These are phyloP conservation scores for Fraxinus nigra DNA, from an alignment of 305 asterid genomes.

Conservation along the genomic window DNA sequence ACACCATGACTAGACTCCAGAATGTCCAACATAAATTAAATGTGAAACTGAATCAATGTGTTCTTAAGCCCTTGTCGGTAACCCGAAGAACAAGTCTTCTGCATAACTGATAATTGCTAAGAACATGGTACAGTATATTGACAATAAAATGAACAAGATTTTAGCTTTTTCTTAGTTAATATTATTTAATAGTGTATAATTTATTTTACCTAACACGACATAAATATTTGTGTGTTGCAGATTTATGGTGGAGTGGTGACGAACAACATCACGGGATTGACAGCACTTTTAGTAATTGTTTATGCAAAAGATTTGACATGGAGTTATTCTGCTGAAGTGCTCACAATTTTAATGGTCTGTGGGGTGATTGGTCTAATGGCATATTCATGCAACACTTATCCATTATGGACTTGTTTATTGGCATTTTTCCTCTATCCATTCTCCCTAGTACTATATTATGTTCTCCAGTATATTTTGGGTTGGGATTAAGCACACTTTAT, in stretches of 20 bases:
- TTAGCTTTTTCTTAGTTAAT: not conserved
- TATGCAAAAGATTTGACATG: slow-evolving; percentile 37
- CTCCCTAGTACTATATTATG: slow-evolving; percentile 31
- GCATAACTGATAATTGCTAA: not conserved
- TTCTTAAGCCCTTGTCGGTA: not conserved
- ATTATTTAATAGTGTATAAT: not conserved
- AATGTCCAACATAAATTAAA: not conserved
- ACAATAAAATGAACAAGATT: not conserved
- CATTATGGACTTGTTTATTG: slow-evolving; percentile 38
- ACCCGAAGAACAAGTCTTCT: not conserved
- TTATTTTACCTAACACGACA: not conserved
- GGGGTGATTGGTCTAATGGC: slow-evolving; percentile 36
- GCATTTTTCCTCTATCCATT: slow-evolving; percentile 41
- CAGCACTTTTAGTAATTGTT: slow-evolving; percentile 32
- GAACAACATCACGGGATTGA: slow-evolving; percentile 49
- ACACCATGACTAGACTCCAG: not conserved
- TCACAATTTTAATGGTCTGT: slow-evolving; percentile 37
- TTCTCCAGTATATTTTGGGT: slow-evolving; percentile 24
- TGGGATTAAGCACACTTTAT: slow-evolving; percentile 10
- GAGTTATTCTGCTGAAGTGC: slow-evolving; percentile 46
- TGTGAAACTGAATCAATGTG: not conserved
- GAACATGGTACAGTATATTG: not conserved
- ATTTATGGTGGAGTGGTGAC: slow-evolving; percentile 44
- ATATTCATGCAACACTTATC: slow-evolving; percentile 29
- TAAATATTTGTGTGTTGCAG: slow-evolving; percentile 22